Evolutionary conservation across 1,284 basidiomycete genomes (phyloP).

Genomic region (Pisolithus thermaeus): DNA sequence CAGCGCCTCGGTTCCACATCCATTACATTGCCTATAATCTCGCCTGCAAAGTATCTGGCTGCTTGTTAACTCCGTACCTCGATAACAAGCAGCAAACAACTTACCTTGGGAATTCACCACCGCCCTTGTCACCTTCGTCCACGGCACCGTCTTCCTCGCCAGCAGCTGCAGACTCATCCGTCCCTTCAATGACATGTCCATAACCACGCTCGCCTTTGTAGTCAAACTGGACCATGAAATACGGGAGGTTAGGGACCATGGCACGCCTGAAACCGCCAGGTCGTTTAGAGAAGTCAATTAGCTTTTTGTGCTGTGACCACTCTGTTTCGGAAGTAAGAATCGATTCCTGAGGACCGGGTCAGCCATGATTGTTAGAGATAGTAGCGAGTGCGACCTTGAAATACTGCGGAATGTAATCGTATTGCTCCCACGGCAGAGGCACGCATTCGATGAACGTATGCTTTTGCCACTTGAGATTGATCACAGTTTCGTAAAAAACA

Average conservation of each 20-base stretch:
- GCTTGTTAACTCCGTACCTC: conserved; percentile 5
- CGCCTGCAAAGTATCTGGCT: conserved; percentile 85
- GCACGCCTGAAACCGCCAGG: conserved; percentile 87
- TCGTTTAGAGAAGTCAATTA: conserved; percentile 87
- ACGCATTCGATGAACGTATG: conserved; percentile 94
- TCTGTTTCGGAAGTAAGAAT: conserved; percentile 89
- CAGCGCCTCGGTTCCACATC: conserved; percentile 86
- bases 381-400: conserved; percentile 62
- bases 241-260: conserved; percentile 95
- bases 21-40: conserved; percentile 90
- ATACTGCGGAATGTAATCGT: conserved; percentile 84
- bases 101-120: conserved; percentile 83
- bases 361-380: conserved; percentile 1
- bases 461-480: conserved; percentile 79
- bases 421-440: conserved; percentile 81
- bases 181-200: conserved; percentile 94
- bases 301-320: conserved; percentile 96
- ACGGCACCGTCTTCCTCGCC: conserved; percentile 61
- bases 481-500: conserved; percentile 91
- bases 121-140: conserved; percentile 84
- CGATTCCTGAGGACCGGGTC: conserved; percentile 61
- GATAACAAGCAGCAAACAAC: conserved; percentile 18
- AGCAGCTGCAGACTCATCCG: conserved; percentile 56
- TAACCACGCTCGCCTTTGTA: conserved; percentile 96
- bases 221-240: conserved; percentile 99